Base-by-base conservation (phyloP, 495 filamentous ascomycete species). In the Podospora tetraspora region DNA sequence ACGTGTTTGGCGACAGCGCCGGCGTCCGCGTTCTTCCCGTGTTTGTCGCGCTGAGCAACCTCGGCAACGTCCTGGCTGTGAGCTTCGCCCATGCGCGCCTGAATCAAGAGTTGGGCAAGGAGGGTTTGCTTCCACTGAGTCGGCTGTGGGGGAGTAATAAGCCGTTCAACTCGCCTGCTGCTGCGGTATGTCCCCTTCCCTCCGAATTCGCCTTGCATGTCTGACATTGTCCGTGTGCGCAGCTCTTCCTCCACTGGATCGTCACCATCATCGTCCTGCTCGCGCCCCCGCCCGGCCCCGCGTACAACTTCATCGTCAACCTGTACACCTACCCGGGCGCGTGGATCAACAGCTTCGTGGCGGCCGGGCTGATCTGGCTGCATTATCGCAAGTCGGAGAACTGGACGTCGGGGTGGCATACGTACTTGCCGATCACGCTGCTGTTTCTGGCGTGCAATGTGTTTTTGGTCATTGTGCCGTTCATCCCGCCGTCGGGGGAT, bases 101-200 rank as follows among this genome's bases (percentile, higher is more conserved):
- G 23, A 91, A 90, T 70, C 86, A 90, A 77, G 89, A 91, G 76
- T 82, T 91, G 12, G 89, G 87, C 25, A 82, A 84, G 43, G 86
- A 90, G 75, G 89, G 88, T 0, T 83, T 91, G 66, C 77, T 91
- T 4, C 89, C 89, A 1, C 87, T 79, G 69, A 81, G 86, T 16
- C 74, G 74, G 9, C 69, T 84, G 19, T 80, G 89, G 22, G 70
- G 67, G 27, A 87, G 84, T 37, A 88, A 88, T 73, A 85, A 83
- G 73, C 88, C 88, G 1, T 87, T 80, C 61, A 85, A 88, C 63
- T 78, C 80, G 1, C 82, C 81, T 6, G 77, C 81, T 64, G 76
- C 80, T 62, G 74, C 81, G 3, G 78, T 83, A 71, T 67, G 74
- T 68, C 22, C 34, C 13, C 29, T 37, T 10, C 27, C 24, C 57